Percentiles rank a stretch among this genome's conserved stretches.
phyloP scores from a whole-genome alignment of 2,329 filamentous ascomycete species.

The Ilyonectria sp. region DNA sequence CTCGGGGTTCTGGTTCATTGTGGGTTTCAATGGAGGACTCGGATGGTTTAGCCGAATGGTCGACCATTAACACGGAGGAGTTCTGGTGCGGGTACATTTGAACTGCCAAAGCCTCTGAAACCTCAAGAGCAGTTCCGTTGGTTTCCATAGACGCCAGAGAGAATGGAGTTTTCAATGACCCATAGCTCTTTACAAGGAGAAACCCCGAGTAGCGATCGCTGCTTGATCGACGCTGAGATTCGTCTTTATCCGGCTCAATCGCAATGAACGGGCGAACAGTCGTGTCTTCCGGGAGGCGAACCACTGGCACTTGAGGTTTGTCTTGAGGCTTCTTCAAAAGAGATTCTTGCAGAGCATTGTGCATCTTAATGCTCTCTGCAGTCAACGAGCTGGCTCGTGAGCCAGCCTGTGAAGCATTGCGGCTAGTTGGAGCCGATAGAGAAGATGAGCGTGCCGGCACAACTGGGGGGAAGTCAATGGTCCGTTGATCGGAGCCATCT shows the following conservation, averaged over 20 bases:
- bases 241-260: slow-evolving; percentile 53
- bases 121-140: slow-evolving; percentile 72
- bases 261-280: slow-evolving; percentile 24
- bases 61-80: slow-evolving; percentile 73
- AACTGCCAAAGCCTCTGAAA: slow-evolving; percentile 74
- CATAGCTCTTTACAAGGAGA: slow-evolving; percentile 66
- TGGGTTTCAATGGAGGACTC: slow-evolving; percentile 58
- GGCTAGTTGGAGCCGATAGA: slow-evolving; percentile 74
- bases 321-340: slow-evolving; percentile 39
- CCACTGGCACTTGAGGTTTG: slow-evolving; percentile 29
- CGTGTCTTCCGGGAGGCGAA: slow-evolving; percentile 35
- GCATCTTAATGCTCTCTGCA: slow-evolving; percentile 70
- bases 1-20: slow-evolving; percentile 39
- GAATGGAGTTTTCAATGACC: slow-evolving; percentile 73
- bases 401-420: slow-evolving; percentile 67
- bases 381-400: slow-evolving; percentile 70
- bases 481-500: slow-evolving; percentile 67
- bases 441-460: slow-evolving; percentile 73
- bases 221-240: slow-evolving; percentile 50
- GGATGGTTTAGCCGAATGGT: slow-evolving; percentile 67
- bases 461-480: slow-evolving; percentile 72
- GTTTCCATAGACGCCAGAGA: slow-evolving; percentile 74
- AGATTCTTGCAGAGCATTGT: slow-evolving; percentile 59
- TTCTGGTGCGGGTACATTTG: slow-evolving; percentile 77
- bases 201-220: slow-evolving; percentile 69